These are phyloP conservation scores for Torrubiellomyces zombiae DNA, from an alignment of 2,329 filamentous ascomycete species.

Conservation along the genomic window DNA sequence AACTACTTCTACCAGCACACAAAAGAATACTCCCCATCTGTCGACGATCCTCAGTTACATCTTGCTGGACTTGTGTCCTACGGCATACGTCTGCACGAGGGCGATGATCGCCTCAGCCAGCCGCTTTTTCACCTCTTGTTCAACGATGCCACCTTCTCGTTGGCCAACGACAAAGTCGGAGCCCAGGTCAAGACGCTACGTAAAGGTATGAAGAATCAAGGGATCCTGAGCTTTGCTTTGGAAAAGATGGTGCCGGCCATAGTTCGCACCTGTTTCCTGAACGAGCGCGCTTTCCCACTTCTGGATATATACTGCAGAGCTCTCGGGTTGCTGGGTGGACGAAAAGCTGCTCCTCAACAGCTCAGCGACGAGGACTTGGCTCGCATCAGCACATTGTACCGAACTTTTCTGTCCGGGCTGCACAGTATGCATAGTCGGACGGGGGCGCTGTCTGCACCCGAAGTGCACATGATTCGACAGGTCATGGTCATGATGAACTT, in stretches of 20 bases:
- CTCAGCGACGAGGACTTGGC: slow-evolving; percentile 17
- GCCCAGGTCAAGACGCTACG: slow-evolving; percentile 29
- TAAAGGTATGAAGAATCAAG: slow-evolving; percentile 28
- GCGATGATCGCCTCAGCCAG: slow-evolving; percentile 27
- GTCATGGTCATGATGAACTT: slow-evolving; percentile 13
- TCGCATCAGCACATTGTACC: slow-evolving; percentile 16
- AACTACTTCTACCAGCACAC: slow-evolving; percentile 39
- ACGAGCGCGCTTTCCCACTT: slow-evolving; percentile 25
- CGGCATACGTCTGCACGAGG: slow-evolving; percentile 35
- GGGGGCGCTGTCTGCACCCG: slow-evolving; percentile 7
- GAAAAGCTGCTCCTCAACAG: slow-evolving; percentile 18
- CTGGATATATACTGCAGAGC: slow-evolving; percentile 33
- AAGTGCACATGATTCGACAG: slow-evolving; percentile 14
- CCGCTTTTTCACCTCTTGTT: slow-evolving; percentile 40
- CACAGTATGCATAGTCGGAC: slow-evolving; percentile 8
- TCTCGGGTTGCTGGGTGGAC: slow-evolving; percentile 18
- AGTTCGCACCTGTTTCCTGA: slow-evolving; percentile 19
- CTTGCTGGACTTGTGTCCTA: slow-evolving; percentile 38
- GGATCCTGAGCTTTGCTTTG: slow-evolving; percentile 30
- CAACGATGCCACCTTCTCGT: slow-evolving; percentile 38
- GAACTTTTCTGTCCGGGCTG: slow-evolving; percentile 13
- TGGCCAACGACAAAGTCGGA: slow-evolving; percentile 30
- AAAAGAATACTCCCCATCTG: slow-evolving; percentile 36
- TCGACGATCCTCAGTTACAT: slow-evolving; percentile 38
- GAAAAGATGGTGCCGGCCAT: slow-evolving; percentile 38